Evolutionary conservation across 164 flowering plant species (phyloP), one percentile per base, ranked within the genome.

Genomic region (Macadamia tetraphylla): DNA sequence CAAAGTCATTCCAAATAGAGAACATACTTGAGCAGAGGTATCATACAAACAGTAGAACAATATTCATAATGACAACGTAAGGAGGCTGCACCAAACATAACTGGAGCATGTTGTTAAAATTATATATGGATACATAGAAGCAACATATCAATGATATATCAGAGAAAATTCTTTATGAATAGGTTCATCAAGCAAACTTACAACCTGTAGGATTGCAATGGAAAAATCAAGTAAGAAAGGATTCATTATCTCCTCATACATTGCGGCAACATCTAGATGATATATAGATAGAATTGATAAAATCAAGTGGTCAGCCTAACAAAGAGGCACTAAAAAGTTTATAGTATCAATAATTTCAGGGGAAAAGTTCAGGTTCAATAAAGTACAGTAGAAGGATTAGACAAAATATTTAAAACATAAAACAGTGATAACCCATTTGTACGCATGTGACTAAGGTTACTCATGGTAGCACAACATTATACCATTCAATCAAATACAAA

Each of bases 41-140:
- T 14, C 31, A 53, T 4, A 43, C 30, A 6, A 64, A 13, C 7
- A 30, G 8, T 46, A 18, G 53, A 48, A 46, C 48, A 23, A 14
- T 15, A n/a, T 29, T 35, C 66, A 30, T 7, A 30, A 64, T 64
- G 67, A 8, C 29, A 15, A 51, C 23, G 29, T 32, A 23, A 15
- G 0, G 23, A 31, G 40, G 15, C 58, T 18, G n/a, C 17, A 17
- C 9, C 51, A 18, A 68, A 68, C 73, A 61, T 72, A 94, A 98
- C 98, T 94, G 99, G 75, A 95, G 98, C 85, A 98, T 84, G 81
- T 95, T 56, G 99, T 95, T 70, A 95, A 78, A 71, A 95, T 95
- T 71, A 95, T 95, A 75, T 95, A 92, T 46, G 99, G 99, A 78
- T 95, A 95, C 99, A 95, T 95, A 58, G 99, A 98, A 71, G 99